A percentile compares a stretch with the other conserved stretches of the same genome.
phyloP scores from a whole-genome alignment of 225 moss, liverwort and hornwort genomes.

The Asterella californica region DNA sequence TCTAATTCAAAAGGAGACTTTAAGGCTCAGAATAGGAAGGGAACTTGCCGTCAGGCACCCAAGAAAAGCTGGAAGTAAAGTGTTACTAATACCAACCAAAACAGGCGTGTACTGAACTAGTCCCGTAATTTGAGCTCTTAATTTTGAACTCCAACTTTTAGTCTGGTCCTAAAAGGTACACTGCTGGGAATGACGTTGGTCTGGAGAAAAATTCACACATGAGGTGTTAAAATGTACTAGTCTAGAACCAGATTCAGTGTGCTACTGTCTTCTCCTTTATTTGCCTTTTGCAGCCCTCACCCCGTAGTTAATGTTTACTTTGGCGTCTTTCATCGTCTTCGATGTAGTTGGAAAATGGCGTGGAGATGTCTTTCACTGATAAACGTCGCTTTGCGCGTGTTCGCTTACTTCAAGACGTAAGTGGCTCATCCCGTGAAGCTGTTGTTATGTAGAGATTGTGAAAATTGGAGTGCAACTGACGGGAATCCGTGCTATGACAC shows the following conservation, averaged over 20 bases:
- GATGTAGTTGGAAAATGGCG: conserved; percentile 59
- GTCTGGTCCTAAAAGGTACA: background rate
- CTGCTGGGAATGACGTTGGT: background rate
- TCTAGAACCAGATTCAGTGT: too few relatives aligned
- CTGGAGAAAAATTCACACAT: background rate
- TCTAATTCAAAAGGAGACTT: background rate
- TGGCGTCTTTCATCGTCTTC: too few relatives aligned
- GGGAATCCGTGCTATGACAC: too few relatives aligned
- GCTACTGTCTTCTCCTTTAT: background rate
- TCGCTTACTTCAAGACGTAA: conserved; percentile 59
- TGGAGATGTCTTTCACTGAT: conserved; percentile 65
- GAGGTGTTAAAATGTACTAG: background rate
- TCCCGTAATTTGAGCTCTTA: background rate
- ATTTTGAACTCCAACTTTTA: background rate
- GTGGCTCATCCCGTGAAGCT: background rate
- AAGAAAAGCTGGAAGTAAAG: background rate
- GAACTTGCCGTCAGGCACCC: background rate
- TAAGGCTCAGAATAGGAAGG: background rate
- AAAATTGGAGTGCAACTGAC: background rate
- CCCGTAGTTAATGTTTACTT: background rate
- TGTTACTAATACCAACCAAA: background rate
- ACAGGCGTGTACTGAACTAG: background rate
- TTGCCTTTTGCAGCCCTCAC: background rate
- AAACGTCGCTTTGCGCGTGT: conserved; percentile 68
- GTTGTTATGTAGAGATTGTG: background rate